Base-by-base conservation (phyloP, 176 grass and related monocot genomes). In the Guadua angustifolia region DNA sequence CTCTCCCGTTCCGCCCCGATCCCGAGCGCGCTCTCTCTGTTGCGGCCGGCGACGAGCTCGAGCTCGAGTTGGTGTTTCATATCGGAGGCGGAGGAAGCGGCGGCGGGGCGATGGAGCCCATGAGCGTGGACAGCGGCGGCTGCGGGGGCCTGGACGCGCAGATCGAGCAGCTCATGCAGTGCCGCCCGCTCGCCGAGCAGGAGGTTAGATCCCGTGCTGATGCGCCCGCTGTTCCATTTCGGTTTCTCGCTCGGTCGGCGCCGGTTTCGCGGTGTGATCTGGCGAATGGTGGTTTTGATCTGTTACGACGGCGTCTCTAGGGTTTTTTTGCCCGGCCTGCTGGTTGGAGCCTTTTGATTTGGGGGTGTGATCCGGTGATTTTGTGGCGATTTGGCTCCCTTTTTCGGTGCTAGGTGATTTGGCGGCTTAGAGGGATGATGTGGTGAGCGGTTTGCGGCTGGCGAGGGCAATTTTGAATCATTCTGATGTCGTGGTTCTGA, bases 111-210 rank as follows among this genome's bases (percentile, higher is more conserved):
- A 90, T 90, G 88, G 88, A 86, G 74, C 84, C 88, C 9, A 90
- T 90, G 84, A 83, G 80, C 79, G 79, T 90, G 12, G 88, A 90
- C 73, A 79, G 86, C 53, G 86, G 88, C 79, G 88, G 84, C 66
- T 82, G 90, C 74, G 85, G 91, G 0, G 88, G 90, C 73, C 88
- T 98, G 19, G 93, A 98, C 74, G 85, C 87, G 77, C 95, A 98
- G 91, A 98, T 98, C 91, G 87, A 90, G 69, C 95, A 98, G 87
- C 89, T 98, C 22, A 88, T 98, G 95, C 95, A 98, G 93, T 98
- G 95, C 85, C 94, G 90, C 80, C 95, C 95, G 36, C 93, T 98
- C 57, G 88, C 95, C 63, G 95, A 98, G 79, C 92, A 89, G 77
- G 95, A 95, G 95, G 95, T 95, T 66, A 65, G 79, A 14, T 50